Base-by-base conservation (phyloP, 129 eudicot species). In the Silybum marianum region DNA sequence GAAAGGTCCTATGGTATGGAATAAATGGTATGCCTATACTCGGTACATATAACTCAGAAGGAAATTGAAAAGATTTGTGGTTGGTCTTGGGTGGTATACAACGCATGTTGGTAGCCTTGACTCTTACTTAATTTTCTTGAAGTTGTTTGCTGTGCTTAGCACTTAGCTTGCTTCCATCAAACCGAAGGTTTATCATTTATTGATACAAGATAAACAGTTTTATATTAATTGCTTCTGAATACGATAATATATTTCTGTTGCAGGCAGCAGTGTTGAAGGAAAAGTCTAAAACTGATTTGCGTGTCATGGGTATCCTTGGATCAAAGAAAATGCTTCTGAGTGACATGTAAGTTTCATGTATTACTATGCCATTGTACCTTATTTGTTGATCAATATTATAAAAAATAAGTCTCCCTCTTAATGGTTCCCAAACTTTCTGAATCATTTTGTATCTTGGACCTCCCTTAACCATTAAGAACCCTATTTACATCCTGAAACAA, bases 271-370 rank as follows among this genome's bases (percentile, higher is more conserved):
- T 85, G 69, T 90, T 95, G 78, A 95, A 95, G 92, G 99, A 91
- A 78, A 90, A 91, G 65, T 93, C 88, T 19, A 91, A 93, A 73
- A 93, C 90, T 74, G 99, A 95, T 78, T 83, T 95, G 86, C 99
- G 99, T 75, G 98, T 93, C 40, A 88, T 95, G 99, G 99, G 99
- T 48, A 89, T 95, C 71, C 91, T 90, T 46, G 93, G 99, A 81
- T 84, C 98, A 39, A 83, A 80, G 77, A 87, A 76, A 82, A 95
- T 95, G 99, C 86, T 95, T 74, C 77, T 95, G 87, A 93, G 95
- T 84, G 98, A 95, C 65, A 83, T 51, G 99, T 95, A 90, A 84
- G 99, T 81, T 74, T 78, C 51, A 51, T 9, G 66, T 73, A 25
- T 85, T 66, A 34, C 34, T 28, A 51, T 83, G 51, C 38, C 48